Conservation (phyloP, 805 yeast genomes). For the Nakazawaea ambrosiae region DNA sequence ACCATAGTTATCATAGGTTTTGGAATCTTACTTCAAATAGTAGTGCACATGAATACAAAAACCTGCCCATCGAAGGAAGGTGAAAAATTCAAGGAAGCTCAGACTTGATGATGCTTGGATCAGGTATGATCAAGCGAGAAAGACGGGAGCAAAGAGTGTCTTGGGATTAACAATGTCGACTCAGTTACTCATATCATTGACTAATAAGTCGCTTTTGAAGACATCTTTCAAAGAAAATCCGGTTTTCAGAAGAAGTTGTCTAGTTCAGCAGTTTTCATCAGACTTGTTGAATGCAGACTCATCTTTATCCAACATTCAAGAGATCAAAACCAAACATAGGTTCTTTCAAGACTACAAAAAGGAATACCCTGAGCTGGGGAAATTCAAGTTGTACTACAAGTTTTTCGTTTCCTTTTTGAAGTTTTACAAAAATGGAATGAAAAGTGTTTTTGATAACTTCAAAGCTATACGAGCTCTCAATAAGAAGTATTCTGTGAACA, state of each 20-base stretch:
- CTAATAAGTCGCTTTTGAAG: not conserved
- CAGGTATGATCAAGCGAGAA: too few relatives aligned
- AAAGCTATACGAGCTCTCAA: slow-evolving; percentile 21
- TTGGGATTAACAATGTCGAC: too few relatives aligned
- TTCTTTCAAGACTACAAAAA: not conserved
- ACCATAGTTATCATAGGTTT: too few relatives aligned
- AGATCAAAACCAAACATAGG: slow-evolving; percentile 1
- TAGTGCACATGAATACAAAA: too few relatives aligned
- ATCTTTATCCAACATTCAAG: slow-evolving; percentile 7
- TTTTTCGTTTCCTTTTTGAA: slow-evolving; percentile 22
- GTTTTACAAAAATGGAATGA: slow-evolving; percentile 54
- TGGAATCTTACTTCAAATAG: too few relatives aligned
- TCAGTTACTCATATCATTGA: too few relatives aligned
- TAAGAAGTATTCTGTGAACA: slow-evolving; percentile 20
- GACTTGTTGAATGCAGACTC: slow-evolving; percentile 3
- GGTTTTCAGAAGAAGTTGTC: not conserved
- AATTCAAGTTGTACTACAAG: slow-evolving; percentile 13
- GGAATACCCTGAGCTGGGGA: slow-evolving; percentile 4
- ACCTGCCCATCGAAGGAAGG: too few relatives aligned
- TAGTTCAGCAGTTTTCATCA: not conserved
- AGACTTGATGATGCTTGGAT: too few relatives aligned
- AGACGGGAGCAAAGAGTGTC: too few relatives aligned
- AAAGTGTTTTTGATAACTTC: slow-evolving; percentile 44
- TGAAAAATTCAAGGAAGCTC: too few relatives aligned
- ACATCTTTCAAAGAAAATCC: not conserved